These are phyloP conservation scores for Phialophora tarda DNA, from an alignment of 2,329 filamentous ascomycete genomes.

Conservation along the genomic window DNA sequence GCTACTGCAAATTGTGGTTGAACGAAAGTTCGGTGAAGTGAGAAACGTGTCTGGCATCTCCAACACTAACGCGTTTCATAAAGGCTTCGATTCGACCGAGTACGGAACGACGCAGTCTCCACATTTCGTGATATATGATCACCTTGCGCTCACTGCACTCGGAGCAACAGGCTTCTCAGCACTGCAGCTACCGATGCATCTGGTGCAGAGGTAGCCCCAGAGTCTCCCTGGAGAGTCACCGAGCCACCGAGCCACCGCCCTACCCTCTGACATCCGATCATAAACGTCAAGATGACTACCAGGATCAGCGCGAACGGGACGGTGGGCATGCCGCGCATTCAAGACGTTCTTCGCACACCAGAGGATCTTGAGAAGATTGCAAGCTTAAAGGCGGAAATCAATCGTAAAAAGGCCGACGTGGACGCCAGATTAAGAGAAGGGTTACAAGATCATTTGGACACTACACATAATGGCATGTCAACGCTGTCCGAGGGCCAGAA, in stretches of 20 bases:
- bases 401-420: conserved; percentile 88
- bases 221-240: not conserved
- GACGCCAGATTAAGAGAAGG: conserved; percentile 89
- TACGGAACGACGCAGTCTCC: not conserved
- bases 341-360: conserved; percentile 90
- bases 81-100: not conserved
- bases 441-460: conserved; percentile 88
- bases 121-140: not conserved
- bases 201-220: not conserved
- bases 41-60: not conserved
- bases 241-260: not conserved
- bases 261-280: not conserved
- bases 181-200: not conserved
- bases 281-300: conserved; percentile 43
- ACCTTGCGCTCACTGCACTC: not conserved
- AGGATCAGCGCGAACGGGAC: conserved; percentile 61
- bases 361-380: conserved; percentile 97
- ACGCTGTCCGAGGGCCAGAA: conserved; percentile 89
- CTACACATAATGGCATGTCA: conserved; percentile 90
- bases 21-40: not conserved
- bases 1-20: not conserved
- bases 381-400: conserved; percentile 87
- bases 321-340: conserved; percentile 73
- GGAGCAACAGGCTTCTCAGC: not conserved
- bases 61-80: not conserved